Conservation (phyloP, 2,329 filamentous ascomycete genomes). For the Sporothrix humicola region DNA sequence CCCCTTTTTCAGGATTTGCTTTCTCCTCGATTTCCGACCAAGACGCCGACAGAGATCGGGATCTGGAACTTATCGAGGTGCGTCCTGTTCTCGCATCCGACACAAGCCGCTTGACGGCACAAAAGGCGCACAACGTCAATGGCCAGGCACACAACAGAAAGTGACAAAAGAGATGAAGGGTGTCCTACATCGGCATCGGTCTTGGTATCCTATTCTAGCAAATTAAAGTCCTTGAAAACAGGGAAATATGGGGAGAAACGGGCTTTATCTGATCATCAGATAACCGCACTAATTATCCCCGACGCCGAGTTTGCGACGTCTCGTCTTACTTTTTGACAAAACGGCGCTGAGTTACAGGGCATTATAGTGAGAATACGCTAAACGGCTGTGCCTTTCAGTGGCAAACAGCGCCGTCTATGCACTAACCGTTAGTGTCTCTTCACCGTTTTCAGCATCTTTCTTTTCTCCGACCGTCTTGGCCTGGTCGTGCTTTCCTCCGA, state of each 20-base stretch:
- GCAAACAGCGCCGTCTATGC: background rate
- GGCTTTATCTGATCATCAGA: constrained; percentile 23
- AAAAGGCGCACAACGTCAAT: background rate
- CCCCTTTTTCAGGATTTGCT: background rate
- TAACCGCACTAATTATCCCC: constrained; percentile 1
- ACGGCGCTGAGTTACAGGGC: background rate
- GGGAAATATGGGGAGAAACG: background rate
- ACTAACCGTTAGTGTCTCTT: background rate
- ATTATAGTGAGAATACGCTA: background rate
- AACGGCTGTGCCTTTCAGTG: background rate
- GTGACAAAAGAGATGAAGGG: background rate
- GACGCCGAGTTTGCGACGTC: background rate
- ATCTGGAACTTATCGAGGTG: background rate
- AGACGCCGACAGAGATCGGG: background rate
- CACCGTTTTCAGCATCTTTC: background rate
- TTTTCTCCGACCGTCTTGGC: background rate
- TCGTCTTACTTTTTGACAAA: constrained; percentile 9
- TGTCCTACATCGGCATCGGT: constrained; percentile 25
- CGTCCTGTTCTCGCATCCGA: constrained; percentile 8
- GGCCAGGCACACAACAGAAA: background rate
- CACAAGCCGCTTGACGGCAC: background rate
- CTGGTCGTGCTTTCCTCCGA: background rate
- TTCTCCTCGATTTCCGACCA: constrained; percentile 14
- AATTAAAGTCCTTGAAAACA: background rate
- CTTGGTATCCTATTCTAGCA: background rate